A percentile compares a stretch with the other conserved stretches of the same genome.
phyloP scores from a whole-genome alignment of 331 rosid genomes.

The Rhamnella rubrinervis region DNA sequence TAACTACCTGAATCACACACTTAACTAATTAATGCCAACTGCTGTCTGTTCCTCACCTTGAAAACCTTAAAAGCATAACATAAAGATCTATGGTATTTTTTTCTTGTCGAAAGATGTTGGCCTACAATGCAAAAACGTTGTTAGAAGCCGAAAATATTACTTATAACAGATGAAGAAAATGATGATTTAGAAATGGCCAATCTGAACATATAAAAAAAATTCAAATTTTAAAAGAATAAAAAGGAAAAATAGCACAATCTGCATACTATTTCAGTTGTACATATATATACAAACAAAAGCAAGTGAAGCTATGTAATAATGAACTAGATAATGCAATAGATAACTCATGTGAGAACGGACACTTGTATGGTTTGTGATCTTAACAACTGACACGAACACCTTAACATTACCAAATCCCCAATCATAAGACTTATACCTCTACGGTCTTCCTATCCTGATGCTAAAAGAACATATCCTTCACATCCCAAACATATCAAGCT shows the following conservation, averaged over 20 bases:
- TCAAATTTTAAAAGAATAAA: neutral
- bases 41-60: slow-evolving; percentile 57
- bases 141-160: slow-evolving; percentile 16
- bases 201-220: neutral
- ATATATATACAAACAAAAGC: too few relatives aligned
- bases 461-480: neutral
- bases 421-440: too few relatives aligned
- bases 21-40: neutral
- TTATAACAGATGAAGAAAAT: slow-evolving; percentile 22
- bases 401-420: too few relatives aligned
- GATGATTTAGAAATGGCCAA: neutral
- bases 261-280: too few relatives aligned
- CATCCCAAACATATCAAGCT: too few relatives aligned
- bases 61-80: slow-evolving; percentile 88
- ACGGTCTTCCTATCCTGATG: too few relatives aligned
- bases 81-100: slow-evolving; percentile 83
- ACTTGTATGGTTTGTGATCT: too few relatives aligned
- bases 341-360: too few relatives aligned
- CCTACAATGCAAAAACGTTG: slow-evolving; percentile 53
- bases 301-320: too few relatives aligned
- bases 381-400: too few relatives aligned
- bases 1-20: neutral
- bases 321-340: too few relatives aligned
- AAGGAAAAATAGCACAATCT: neutral
- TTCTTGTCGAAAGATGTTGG: slow-evolving; percentile 88